phyloP scores from a whole-genome alignment of 768 basidiomycete genomes.

The Myochromella boudieri region DNA sequence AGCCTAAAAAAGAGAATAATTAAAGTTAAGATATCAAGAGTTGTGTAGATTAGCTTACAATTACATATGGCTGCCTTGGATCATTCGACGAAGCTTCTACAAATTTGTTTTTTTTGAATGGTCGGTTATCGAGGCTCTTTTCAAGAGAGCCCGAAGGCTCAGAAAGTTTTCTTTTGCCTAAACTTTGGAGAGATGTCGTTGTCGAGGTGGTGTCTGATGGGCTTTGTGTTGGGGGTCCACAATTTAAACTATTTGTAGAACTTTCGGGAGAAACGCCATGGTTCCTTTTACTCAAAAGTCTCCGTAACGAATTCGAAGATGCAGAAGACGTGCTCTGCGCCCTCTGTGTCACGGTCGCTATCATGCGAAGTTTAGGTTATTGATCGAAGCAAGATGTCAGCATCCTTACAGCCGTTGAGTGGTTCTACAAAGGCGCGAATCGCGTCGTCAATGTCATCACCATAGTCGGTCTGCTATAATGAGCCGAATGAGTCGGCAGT shows the following conservation, averaged over 20 bases:
- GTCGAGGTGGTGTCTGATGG: conserved; percentile 18
- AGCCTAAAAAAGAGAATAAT: conserved; percentile 13
- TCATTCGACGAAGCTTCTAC: background rate
- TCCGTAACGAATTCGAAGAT: no score
- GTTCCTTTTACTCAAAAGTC: no score
- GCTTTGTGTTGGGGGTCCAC: conserved; percentile 5
- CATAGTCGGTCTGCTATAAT: conserved; percentile 12
- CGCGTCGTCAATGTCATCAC: conserved; percentile 8
- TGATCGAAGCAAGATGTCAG: no score
- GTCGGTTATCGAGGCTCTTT: conserved; percentile 1
- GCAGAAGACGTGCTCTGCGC: no score
- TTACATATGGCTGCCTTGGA: conserved; percentile 14
- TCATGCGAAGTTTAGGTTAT: no score
- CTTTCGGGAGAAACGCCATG: no score
- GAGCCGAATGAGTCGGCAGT: background rate
- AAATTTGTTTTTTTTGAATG: background rate
- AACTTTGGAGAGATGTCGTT: conserved; percentile 17
- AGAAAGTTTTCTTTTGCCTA: conserved; percentile 28
- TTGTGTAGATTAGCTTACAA: conserved; percentile 18
- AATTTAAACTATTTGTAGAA: no score
- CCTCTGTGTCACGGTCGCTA: no score
- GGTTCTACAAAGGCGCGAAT: background rate
- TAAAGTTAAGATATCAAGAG: background rate
- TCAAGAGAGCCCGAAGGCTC: conserved; percentile 16
- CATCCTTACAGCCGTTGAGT: background rate